Conservation (phyloP, 2,329 filamentous ascomycete species). For the Cordyceps tenuipes region DNA sequence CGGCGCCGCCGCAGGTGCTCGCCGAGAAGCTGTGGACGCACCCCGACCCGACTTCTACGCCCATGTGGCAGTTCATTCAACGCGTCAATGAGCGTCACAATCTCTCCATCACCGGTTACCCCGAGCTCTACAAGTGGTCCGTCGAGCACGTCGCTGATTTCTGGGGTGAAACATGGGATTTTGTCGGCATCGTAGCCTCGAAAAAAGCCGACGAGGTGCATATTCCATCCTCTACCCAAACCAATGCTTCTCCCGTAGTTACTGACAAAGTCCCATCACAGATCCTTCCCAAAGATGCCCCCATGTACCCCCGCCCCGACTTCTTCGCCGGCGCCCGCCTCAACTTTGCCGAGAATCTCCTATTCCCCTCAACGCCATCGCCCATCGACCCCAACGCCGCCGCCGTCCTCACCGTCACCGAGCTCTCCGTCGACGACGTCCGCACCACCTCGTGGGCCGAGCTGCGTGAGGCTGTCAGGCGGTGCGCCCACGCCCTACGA, state of each 20-base stretch:
- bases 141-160: slow-evolving; percentile 66
- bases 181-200: slow-evolving; percentile 66
- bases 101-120: slow-evolving; percentile 56
- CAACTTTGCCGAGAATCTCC: slow-evolving; percentile 92
- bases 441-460: slow-evolving; percentile 62
- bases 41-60: slow-evolving; percentile 55
- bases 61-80: slow-evolving; percentile 64
- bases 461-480: slow-evolving; percentile 67
- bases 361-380: slow-evolving; percentile 55
- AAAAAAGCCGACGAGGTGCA: slow-evolving; percentile 51
- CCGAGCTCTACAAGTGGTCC: slow-evolving; percentile 79
- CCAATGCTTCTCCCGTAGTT: background rate
- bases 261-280: slow-evolving; percentile 26
- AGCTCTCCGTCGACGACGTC: slow-evolving; percentile 51
- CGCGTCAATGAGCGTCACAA: slow-evolving; percentile 59
- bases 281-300: slow-evolving; percentile 58
- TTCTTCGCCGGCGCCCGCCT: slow-evolving; percentile 75
- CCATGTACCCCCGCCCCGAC: slow-evolving; percentile 77
- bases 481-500: slow-evolving; percentile 63
- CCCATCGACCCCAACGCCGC: slow-evolving; percentile 44
- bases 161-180: slow-evolving; percentile 82
- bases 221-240: background rate
- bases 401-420: slow-evolving; percentile 76
- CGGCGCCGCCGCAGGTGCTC: slow-evolving; percentile 4
- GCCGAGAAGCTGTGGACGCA: slow-evolving; percentile 62